These are phyloP conservation scores for Stephanodiscus minutulus DNA, from an alignment of 108 stramenopile genomes.

Conservation along the genomic window DNA sequence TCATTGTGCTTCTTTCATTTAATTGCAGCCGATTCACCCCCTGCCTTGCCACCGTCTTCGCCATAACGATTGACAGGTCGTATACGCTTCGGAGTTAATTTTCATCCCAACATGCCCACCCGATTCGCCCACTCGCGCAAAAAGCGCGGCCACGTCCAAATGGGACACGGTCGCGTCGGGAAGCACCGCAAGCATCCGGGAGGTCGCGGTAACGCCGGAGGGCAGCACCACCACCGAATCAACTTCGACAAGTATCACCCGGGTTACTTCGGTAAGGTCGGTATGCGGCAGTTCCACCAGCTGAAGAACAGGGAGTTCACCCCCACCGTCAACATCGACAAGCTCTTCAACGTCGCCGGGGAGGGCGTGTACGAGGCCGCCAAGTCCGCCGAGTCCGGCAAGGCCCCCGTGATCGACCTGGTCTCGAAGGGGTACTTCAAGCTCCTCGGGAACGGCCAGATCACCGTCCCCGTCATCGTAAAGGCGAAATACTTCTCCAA, in stretches of 20 bases:
- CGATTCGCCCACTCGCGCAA: constrained; percentile 94
- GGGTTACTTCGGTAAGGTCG: constrained; percentile 99
- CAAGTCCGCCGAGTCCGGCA: constrained; percentile 86
- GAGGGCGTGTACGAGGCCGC: constrained; percentile 96
- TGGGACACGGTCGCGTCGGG: constrained; percentile 99
- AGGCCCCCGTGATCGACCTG: constrained; percentile 99
- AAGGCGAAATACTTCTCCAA: constrained; percentile 99
- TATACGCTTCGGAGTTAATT: background rate
- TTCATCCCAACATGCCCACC: constrained; percentile 85
- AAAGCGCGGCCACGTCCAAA: constrained; percentile 99
- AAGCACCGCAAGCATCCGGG: constrained; percentile 99
- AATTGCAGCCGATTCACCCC: background rate
- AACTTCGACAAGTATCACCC: constrained; percentile 99
- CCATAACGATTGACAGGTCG: background rate
- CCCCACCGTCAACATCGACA: constrained; percentile 97
- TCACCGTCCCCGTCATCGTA: constrained; percentile 97
- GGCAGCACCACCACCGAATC: constrained; percentile 99
- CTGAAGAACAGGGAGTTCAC: constrained; percentile 92
- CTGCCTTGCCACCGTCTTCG: background rate
- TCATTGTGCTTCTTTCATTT: background rate
- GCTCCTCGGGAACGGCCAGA: constrained; percentile 98
- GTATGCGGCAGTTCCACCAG: constrained; percentile 98
- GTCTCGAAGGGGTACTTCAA: constrained; percentile 97
- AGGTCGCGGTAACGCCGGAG: constrained; percentile 99
- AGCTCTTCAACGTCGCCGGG: constrained; percentile 96